Evolutionary conservation across 768 basidiomycete genomes (phyloP).

Genomic region (Pisolithus sp.): DNA sequence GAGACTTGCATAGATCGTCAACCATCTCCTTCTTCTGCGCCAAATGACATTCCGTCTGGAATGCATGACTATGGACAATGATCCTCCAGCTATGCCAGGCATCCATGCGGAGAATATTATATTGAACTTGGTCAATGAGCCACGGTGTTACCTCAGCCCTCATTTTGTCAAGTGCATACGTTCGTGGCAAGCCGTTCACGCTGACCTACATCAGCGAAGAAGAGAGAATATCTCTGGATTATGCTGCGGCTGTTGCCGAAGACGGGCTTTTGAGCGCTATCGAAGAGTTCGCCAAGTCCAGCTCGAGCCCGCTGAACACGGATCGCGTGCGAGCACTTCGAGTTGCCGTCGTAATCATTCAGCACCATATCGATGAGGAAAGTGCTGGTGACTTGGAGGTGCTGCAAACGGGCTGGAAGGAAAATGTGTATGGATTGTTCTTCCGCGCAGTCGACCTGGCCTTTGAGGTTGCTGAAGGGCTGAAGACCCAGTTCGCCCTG

Average conservation of each 20-base stretch:
- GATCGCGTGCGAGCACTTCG: constrained; percentile 54
- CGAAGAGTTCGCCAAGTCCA: constrained; percentile 43
- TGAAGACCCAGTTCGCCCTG: constrained; percentile 47
- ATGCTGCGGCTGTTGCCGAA: constrained; percentile 61
- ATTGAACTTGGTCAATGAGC: constrained; percentile 52
- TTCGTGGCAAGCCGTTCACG: constrained; percentile 54
- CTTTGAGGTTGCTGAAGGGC: constrained; percentile 43
- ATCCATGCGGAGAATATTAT: constrained; percentile 67
- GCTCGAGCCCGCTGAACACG: constrained; percentile 32
- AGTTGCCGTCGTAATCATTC: constrained; percentile 54
- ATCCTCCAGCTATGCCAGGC: constrained; percentile 55
- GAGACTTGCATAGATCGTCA: constrained; percentile 50
- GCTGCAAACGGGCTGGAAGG: constrained; percentile 55
- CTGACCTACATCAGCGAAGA: constrained; percentile 56
- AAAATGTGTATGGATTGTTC: constrained; percentile 49
- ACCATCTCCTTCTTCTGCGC: constrained; percentile 63
- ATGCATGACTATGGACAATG: constrained; percentile 62
- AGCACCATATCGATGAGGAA: constrained; percentile 43
- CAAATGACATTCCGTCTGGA: constrained; percentile 68
- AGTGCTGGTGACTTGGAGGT: constrained; percentile 51
- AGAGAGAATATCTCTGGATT: constrained; percentile 52
- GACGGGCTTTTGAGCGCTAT: constrained; percentile 59
- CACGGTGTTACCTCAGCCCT: constrained; percentile 50
- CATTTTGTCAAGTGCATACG: constrained; percentile 56
- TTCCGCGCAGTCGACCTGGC: constrained; percentile 51